phyloP scores from a whole-genome alignment of 116 monocot species.

The Trichopus zeylanicus region DNA sequence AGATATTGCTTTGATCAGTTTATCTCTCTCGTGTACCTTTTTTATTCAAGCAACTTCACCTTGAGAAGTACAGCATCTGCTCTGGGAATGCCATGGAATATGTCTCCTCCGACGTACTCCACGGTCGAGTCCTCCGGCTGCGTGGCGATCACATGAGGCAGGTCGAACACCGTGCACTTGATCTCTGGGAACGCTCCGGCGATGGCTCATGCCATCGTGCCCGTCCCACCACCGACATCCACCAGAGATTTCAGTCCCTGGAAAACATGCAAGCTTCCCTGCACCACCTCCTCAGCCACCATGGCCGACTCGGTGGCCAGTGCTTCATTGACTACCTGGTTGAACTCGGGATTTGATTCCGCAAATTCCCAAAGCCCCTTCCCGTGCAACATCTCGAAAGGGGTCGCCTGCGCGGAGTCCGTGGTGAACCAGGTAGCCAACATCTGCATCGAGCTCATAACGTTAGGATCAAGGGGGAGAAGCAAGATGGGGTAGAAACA shows the following conservation, averaged over 20 bases:
- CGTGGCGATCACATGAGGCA: constrained; percentile 18
- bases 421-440: constrained; percentile 4
- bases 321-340: constrained; percentile 7
- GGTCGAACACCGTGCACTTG: constrained; percentile 27
- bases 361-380: constrained; percentile 4
- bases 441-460: background rate
- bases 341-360: background rate
- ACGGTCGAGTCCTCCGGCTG: background rate
- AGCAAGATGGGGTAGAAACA: background rate
- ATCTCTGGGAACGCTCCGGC: constrained; percentile 22
- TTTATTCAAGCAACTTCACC: too few relatives aligned
- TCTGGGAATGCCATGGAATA: constrained; percentile 18
- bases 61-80: constrained; percentile 23
- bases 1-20: too few relatives aligned
- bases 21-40: too few relatives aligned
- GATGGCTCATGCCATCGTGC: background rate
- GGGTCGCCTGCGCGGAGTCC: background rate
- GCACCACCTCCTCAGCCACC: background rate
- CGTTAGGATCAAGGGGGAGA: background rate
- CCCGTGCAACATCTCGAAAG: constrained; percentile 8
- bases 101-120: constrained; percentile 14
- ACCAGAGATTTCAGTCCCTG: constrained; percentile 9
- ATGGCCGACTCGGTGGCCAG: constrained; percentile 7
- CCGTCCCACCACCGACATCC: constrained; percentile 30
- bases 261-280: constrained; percentile 4